Evolutionary conservation across 2,329 filamentous ascomycete genomes (phyloP).

Genomic region (Colletotrichum aenigma): DNA sequence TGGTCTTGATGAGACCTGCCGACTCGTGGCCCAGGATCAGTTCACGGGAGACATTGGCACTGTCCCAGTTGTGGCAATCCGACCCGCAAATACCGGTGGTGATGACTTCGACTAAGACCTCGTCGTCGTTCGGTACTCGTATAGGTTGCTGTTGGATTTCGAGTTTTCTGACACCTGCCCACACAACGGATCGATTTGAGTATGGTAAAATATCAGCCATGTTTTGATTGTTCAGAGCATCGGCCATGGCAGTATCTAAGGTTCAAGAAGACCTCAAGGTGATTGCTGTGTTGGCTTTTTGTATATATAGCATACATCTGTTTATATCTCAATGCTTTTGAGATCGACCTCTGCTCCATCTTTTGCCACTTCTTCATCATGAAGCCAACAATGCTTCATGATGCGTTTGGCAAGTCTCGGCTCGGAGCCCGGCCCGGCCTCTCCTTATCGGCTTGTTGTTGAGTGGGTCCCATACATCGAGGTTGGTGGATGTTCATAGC

Average conservation of each 20-base stretch:
- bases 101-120: background rate
- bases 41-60: background rate
- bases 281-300: background rate
- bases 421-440: background rate
- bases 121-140: background rate
- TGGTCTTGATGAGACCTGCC: background rate
- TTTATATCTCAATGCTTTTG: background rate
- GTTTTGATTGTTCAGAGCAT: background rate
- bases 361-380: background rate
- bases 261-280: background rate
- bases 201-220: background rate
- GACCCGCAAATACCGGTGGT: background rate
- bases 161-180: background rate
- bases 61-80: background rate
- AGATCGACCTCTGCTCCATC: background rate
- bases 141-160: background rate
- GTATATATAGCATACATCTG: background rate
- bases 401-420: background rate
- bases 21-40: background rate
- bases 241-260: background rate
- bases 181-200: background rate
- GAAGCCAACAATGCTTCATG: background rate
- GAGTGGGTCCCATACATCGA: background rate
- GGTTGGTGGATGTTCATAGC: background rate
- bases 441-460: background rate